Conservation (phyloP, 2,329 filamentous ascomycete species). For the Parafenestella ontariensis region DNA sequence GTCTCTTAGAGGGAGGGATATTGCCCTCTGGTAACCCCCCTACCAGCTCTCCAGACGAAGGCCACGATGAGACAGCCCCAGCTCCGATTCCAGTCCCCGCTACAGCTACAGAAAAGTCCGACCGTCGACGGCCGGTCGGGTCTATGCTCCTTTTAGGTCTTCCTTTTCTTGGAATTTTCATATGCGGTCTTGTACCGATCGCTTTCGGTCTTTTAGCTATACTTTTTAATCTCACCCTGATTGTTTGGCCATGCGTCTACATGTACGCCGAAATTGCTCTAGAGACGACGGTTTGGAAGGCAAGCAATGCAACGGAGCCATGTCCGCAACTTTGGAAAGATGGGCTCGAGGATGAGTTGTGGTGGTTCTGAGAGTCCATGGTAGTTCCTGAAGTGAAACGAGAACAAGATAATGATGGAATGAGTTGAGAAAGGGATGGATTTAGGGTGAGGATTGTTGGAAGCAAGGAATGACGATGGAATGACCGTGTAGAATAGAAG, state of each 20-base stretch:
- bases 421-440: no score
- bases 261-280: background rate
- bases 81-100: background rate
- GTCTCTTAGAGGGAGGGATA: no score
- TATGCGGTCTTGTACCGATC: background rate
- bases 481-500: no score
- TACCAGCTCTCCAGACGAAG: no score
- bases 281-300: background rate
- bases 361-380: conserved; percentile 2
- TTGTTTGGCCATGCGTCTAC: background rate
- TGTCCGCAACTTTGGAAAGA: conserved; percentile 10
- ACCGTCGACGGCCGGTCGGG: background rate
- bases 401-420: no score
- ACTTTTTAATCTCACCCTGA: background rate
- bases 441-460: no score
- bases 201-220: background rate
- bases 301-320: background rate
- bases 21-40: no score
- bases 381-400: background rate
- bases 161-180: background rate
- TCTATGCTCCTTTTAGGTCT: background rate
- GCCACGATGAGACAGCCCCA: background rate
- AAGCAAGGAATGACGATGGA: no score
- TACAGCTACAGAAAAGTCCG: background rate
- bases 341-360: conserved; percentile 6